Base-by-base conservation (phyloP, 2,329 filamentous ascomycete genomes). In the Taxawa tesnikishii region DNA sequence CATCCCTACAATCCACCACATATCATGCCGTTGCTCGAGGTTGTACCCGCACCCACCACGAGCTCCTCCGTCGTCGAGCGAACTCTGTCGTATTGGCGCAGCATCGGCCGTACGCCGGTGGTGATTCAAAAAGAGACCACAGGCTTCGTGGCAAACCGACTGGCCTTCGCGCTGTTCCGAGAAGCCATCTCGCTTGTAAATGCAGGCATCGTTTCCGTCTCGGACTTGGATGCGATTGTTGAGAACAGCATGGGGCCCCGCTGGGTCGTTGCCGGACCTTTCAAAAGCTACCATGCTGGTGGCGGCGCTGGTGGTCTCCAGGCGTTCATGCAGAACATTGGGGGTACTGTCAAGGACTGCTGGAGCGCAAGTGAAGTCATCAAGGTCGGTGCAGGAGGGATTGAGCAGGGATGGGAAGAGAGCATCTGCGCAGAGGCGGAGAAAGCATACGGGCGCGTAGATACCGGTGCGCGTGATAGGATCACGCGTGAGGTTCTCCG, bases 1-100 rank as follows among this genome's bases (percentile, higher is more conserved):
- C 72, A 75, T 45, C 71, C 72, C 0, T 76, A 70, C 47, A 75
- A 75, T 34, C 72, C 68, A 13, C 72, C 71, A 2, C 68, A 75
- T 40, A 60, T 75, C 32, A 73, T 75, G 67, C 72, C 71, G 0
- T 44, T 76, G 2, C 49, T 75, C 3, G 71, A 75, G 46, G 54
- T 75, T 23, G 70, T 75, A 0, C 67, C 69, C 0, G 60, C 57
- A 2, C 60, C 59, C 5, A 36, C 39, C 19, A 73, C 65, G 0
- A 46, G 48, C 0, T 24, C 48, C 1, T 44, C 49, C 1, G 50
- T 60, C 2, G 48, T 68, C 2, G 42, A 52, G 4, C 46, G 49
- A 6, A 67, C 65, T 3, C 31, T 62, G 21, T 41, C 47, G 1
- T 73, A 68, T 42, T 73, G 63, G 62, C 45, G 46, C 3, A 37